These are phyloP conservation scores for Cichorium intybus DNA, from an alignment of 140 eudicot genomes.

Conservation along the genomic window DNA sequence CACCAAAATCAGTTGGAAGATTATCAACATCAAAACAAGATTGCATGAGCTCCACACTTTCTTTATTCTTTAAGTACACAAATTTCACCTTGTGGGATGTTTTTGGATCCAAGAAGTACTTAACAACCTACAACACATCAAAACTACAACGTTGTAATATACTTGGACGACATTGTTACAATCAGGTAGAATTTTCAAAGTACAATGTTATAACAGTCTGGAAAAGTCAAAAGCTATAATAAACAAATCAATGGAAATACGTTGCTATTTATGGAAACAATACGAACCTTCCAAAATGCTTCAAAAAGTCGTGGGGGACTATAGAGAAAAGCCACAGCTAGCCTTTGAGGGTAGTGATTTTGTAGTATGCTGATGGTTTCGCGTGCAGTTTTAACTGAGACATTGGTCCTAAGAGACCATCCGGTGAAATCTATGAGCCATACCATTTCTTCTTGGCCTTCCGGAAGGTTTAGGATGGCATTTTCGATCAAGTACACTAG, in stretches of 20 bases:
- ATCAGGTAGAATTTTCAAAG: too few relatives aligned
- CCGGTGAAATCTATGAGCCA: slow-evolving; percentile 85
- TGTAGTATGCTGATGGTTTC: slow-evolving; percentile 63
- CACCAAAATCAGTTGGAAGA: slow-evolving; percentile 85
- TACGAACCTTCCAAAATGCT: slow-evolving; percentile 78
- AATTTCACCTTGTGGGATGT: slow-evolving; percentile 75
- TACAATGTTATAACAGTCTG: too few relatives aligned
- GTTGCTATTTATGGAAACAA: background rate
- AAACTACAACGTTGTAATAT: too few relatives aligned
- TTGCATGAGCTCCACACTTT: slow-evolving; percentile 69
- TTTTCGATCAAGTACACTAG: slow-evolving; percentile 80
- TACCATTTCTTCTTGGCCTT: slow-evolving; percentile 74
- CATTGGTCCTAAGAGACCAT: slow-evolving; percentile 61
- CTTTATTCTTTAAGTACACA: slow-evolving; percentile 78
- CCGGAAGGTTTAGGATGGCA: slow-evolving; percentile 79
- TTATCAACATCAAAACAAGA: slow-evolving; percentile 75
- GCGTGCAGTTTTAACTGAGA: slow-evolving; percentile 63
- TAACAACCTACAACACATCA: slow-evolving; percentile 80
- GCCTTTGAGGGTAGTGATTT: slow-evolving; percentile 82
- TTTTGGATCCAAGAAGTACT: slow-evolving; percentile 76
- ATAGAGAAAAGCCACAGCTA: slow-evolving; percentile 62
- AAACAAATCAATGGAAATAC: too few relatives aligned
- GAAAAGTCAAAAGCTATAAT: too few relatives aligned
- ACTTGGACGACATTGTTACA: too few relatives aligned
- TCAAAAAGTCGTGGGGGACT: slow-evolving; percentile 77